phyloP scores from a whole-genome alignment of 371 early-diverging fungal species.

The Lichtheimia corymbifera region DNA sequence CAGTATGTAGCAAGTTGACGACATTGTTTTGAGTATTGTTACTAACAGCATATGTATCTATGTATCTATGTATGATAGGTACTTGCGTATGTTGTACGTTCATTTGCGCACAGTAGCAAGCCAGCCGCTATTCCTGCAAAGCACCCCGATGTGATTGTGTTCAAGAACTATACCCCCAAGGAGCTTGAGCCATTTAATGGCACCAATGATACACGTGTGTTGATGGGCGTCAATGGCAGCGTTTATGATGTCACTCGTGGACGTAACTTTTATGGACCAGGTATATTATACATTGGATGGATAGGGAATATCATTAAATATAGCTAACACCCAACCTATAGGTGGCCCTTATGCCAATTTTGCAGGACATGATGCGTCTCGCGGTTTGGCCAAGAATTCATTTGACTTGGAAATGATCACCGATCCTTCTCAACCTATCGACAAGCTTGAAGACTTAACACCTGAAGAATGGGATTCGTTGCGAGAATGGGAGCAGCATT shows the following conservation, averaged over 20 bases:
- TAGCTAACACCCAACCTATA: conserved; percentile 18
- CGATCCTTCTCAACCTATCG: conserved; percentile 75
- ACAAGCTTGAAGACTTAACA: conserved; percentile 75
- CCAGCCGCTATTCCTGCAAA: conserved; percentile 27
- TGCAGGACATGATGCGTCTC: conserved; percentile 82
- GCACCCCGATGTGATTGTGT: conserved; percentile 59
- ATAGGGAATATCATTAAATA: too few species aligned
- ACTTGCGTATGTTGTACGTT: conserved; percentile 33
- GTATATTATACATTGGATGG: conserved; percentile 32
- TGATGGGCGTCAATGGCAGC: conserved; percentile 81
- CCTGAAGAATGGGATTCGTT: conserved; percentile 76
- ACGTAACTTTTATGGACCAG: conserved; percentile 89
- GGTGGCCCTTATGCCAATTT: conserved; percentile 91
- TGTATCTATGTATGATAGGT: conserved; percentile 22
- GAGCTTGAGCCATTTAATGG: conserved; percentile 68
- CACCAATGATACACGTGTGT: conserved; percentile 53
- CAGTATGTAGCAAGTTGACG: conserved; percentile 29
- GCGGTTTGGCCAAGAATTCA: conserved; percentile 88
- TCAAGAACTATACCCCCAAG: conserved; percentile 70
- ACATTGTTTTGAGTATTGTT: conserved; percentile 9
- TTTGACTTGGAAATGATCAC: conserved; percentile 82
- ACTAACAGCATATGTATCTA: conserved; percentile 11
- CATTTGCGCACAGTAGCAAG: conserved; percentile 30
- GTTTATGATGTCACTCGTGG: conserved; percentile 91
- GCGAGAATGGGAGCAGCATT: conserved; percentile 77